Evolutionary conservation across 2,329 filamentous ascomycete species (phyloP).

Genomic region (Clonostachys solani): DNA sequence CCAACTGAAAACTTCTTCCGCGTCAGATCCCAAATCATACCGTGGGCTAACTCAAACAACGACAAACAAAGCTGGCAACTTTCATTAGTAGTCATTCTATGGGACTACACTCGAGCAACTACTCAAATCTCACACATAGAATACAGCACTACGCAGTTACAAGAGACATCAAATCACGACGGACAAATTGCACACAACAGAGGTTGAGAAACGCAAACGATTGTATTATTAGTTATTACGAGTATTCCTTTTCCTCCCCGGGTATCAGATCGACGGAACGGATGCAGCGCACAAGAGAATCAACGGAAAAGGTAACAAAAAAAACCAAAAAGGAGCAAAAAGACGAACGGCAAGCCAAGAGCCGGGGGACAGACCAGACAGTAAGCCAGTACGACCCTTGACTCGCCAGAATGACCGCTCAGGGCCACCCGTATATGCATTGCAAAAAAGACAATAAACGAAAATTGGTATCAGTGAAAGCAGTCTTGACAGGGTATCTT

Average conservation of each 20-base stretch:
- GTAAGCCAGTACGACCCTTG: neutral
- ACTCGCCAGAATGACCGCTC: neutral
- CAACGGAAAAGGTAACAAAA: constrained; percentile 7
- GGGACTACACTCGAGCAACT: too few relatives aligned
- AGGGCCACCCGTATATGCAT: neutral
- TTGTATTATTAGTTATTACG: constrained; percentile 39
- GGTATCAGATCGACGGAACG: constrained; percentile 31
- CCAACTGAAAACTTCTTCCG: too few relatives aligned
- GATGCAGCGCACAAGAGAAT: constrained; percentile 10
- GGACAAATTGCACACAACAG: too few relatives aligned
- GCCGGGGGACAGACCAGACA: neutral
- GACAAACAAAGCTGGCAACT: too few relatives aligned
- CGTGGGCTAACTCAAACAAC: too few relatives aligned
- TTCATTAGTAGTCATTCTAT: too few relatives aligned
- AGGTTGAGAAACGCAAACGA: constrained; percentile 19
- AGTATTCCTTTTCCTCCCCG: constrained; percentile 22
- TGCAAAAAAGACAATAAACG: constrained; percentile 14
- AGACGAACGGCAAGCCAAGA: neutral
- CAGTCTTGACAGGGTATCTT: constrained; percentile 51
- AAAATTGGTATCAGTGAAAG: constrained; percentile 11
- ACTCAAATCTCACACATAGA: too few relatives aligned
- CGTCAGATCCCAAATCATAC: too few relatives aligned
- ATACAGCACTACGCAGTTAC: too few relatives aligned
- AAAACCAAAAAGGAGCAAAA: neutral
- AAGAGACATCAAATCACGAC: too few relatives aligned